Evolutionary conservation across 345 rosid genomes (phyloP), one percentile per base, ranked within the genome.

Genomic region (Gossypium australe): DNA sequence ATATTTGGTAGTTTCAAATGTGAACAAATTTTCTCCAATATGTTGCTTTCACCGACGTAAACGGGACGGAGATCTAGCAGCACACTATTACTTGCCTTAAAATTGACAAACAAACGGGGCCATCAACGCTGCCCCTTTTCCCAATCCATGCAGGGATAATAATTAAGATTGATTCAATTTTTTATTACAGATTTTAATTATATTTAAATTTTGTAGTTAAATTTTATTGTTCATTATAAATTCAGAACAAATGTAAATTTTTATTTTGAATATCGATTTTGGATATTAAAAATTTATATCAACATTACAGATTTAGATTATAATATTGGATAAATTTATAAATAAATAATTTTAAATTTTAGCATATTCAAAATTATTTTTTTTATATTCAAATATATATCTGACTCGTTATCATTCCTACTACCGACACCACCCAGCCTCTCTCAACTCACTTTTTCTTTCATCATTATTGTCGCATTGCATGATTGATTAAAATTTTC

Each of bases 51-150:
- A 86, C 91, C 89, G 91, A 86, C 91, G 86, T 88, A 88, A 83
- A 88, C 91, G 87, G 89, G 78, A 86, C 87, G 88, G 83, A 83
- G 80, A 81, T 84, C 86, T 68, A 78, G 81, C 83, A 71, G 79
- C 78, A 66, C 75, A 18, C 14, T 14, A 2, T 2, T n/a, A 45
- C 22, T 56, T 56, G 58, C 2, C 1, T 4, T 14, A 13, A 2
- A 10, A 2, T 2, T 0, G 60, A 70, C 77, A 78, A 72, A 79
- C 78, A 79, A 77, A 79, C 79, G 79, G 76, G 79, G 34, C 67
- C 67, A 4, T 0, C 2, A 55, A 75, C 73, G 71, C 64, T 55
- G 75, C 49, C 68, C 72, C 79, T 45, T 57, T 17, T 67, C 60
- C 74, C 63, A 57, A 14, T n/a, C 14, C 52, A 5, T 34, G 41